Conservation (phyloP, 2,329 filamentous ascomycete species). For the Cryoendolithus antarcticus region DNA sequence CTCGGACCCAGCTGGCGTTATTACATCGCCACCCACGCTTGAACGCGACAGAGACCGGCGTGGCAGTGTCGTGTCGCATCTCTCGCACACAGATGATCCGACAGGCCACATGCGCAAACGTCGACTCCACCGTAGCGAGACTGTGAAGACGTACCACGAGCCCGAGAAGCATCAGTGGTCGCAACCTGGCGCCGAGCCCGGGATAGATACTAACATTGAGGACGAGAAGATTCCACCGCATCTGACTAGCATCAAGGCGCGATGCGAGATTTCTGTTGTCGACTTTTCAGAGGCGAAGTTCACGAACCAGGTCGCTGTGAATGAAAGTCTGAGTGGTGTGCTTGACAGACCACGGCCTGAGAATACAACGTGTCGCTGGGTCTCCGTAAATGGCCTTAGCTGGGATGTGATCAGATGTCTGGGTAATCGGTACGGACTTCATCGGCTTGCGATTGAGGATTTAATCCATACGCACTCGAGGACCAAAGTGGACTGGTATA, state of each 20-base stretch:
- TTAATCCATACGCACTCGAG: slow-evolving; percentile 72
- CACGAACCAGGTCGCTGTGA: slow-evolving; percentile 55
- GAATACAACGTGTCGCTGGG: slow-evolving; percentile 82
- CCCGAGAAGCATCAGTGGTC: slow-evolving; percentile 25
- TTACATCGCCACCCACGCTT: too few species aligned
- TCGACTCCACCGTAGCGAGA: slow-evolving; percentile 28
- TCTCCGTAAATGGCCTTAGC: slow-evolving; percentile 88
- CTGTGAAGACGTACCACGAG: slow-evolving; percentile 32
- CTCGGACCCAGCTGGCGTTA: too few species aligned
- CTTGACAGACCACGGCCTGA: slow-evolving; percentile 49
- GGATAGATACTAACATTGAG: slow-evolving; percentile 34
- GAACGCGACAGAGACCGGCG: slow-evolving; percentile 2
- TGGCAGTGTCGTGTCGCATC: slow-evolving; percentile 2
- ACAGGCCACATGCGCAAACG: slow-evolving; percentile 2
- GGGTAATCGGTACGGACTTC: slow-evolving; percentile 66
- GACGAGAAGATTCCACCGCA: slow-evolving; percentile 23
- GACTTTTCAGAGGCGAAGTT: slow-evolving; percentile 69
- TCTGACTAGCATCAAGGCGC: slow-evolving; percentile 40
- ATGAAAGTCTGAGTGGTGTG: slow-evolving; percentile 57
- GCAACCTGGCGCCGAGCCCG: slow-evolving; percentile 37
- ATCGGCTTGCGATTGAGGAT: slow-evolving; percentile 80
- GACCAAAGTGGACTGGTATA: slow-evolving; percentile 85
- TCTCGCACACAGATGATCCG: slow-evolving; percentile 1
- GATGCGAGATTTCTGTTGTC: slow-evolving; percentile 75
- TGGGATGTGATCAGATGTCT: slow-evolving; percentile 85